Conservation (phyloP, 768 basidiomycete species). For the Neoboletus magnificus region DNA sequence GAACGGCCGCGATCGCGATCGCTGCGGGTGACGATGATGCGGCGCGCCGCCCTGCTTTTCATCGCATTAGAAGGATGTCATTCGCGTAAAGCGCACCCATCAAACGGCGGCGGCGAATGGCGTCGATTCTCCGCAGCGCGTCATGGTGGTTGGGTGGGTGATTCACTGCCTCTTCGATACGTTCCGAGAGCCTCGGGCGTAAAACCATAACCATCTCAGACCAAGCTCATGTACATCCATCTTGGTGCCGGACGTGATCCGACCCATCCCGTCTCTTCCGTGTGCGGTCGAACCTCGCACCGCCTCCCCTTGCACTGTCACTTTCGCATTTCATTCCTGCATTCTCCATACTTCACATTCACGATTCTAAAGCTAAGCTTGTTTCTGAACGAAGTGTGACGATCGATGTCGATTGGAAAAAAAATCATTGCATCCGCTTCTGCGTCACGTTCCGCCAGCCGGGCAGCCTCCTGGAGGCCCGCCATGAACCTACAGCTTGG, state of each 20-base stretch:
- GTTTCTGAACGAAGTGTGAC: constrained; percentile 1
- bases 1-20: constrained; percentile 4
- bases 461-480: constrained; percentile 14
- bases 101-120: background rate
- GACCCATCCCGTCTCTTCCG: constrained; percentile 16
- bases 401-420: constrained; percentile 1
- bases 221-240: background rate
- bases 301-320: background rate
- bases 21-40: constrained; percentile 5
- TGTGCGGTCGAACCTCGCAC: background rate
- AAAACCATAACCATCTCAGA: constrained; percentile 13
- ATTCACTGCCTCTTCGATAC: constrained; percentile 10
- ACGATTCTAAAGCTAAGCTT: constrained; percentile 1
- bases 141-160: background rate
- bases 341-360: background rate
- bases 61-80: background rate
- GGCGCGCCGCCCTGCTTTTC: background rate
- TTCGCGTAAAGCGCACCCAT: background rate
- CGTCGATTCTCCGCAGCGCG: constrained; percentile 11
- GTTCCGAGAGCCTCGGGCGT: constrained; percentile 13
- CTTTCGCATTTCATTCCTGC: constrained; percentile 1
- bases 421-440: constrained; percentile 8
- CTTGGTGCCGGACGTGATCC: constrained; percentile 18
- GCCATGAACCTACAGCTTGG: constrained; percentile 24
- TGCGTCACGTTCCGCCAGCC: constrained; percentile 16